Evolutionary conservation across 148 eudicot species (phyloP).

Genomic region (Amaranthus hypochondriacus): DNA sequence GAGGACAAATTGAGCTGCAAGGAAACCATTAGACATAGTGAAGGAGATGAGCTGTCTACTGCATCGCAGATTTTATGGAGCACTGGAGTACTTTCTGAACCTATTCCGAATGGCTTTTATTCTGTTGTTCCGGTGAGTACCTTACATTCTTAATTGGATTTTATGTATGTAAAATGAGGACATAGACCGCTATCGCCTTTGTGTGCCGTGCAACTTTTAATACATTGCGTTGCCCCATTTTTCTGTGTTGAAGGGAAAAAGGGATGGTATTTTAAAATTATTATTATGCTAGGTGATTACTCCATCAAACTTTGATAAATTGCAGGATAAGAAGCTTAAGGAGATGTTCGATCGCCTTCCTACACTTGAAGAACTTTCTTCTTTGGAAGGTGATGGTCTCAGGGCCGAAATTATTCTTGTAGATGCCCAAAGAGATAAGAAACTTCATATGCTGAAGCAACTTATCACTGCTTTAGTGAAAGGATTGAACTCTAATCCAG

Average conservation of each 20-base stretch:
- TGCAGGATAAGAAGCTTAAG: conserved; percentile 81
- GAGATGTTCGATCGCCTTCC: conserved; percentile 78
- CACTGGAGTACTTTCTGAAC: conserved; percentile 80
- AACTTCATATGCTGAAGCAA: conserved; percentile 87
- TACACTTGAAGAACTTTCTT: conserved; percentile 68
- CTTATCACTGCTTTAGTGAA: conserved; percentile 68
- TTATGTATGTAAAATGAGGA: too few species aligned
- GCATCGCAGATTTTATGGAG: conserved; percentile 86
- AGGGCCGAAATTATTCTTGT: conserved; percentile 81
- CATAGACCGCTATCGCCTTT: too few species aligned
- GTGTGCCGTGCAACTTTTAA: too few species aligned
- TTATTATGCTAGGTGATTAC: background rate
- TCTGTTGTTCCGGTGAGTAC: conserved; percentile 74
- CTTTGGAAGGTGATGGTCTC: conserved; percentile 68
- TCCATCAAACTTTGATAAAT: background rate
- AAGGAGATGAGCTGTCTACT: conserved; percentile 38
- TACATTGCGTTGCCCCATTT: too few species aligned
- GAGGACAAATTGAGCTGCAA: conserved; percentile 42
- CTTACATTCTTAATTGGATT: background rate
- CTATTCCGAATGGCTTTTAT: conserved; percentile 92
- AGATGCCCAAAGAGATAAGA: conserved; percentile 81
- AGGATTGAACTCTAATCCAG: conserved; percentile 74
- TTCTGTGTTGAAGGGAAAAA: background rate
- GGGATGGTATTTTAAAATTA: background rate
- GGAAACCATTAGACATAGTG: conserved; percentile 39